Evolutionary conservation across 257 asterid species (phyloP).

Genomic region (Echium plantagineum): DNA sequence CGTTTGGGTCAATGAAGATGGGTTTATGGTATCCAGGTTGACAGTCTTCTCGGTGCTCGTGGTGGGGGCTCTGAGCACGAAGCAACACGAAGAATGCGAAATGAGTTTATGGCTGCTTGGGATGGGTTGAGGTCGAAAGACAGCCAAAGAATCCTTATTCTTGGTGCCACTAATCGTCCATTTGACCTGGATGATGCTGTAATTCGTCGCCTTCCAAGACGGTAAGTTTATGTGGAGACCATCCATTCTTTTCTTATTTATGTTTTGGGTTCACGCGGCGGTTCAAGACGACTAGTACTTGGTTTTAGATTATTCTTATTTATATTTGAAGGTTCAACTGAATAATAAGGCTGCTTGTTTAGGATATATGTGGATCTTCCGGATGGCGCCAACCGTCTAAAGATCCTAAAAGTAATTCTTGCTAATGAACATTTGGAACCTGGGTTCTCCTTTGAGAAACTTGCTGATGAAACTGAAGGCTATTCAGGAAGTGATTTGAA

Average conservation of each 20-base stretch:
- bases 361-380: conserved; percentile 95
- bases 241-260: neutral
- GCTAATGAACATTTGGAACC: conserved; percentile 68
- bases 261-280: no score
- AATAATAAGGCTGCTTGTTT: conserved; percentile 17
- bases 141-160: conserved; percentile 85
- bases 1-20: neutral
- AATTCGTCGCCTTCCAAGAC: conserved; percentile 92
- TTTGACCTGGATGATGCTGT: conserved; percentile 99
- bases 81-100: conserved; percentile 97
- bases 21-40: conserved; percentile 42
- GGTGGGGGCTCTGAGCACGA: conserved; percentile 97
- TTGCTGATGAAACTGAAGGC: conserved; percentile 89
- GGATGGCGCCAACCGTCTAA: conserved; percentile 79
- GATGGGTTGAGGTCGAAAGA: conserved; percentile 97
- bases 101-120: conserved; percentile 99
- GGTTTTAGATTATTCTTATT: conserved; percentile 17
- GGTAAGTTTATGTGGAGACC: conserved; percentile 29
- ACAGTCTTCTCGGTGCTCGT: conserved; percentile 98
- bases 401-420: conserved; percentile 72
- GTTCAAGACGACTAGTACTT: no score
- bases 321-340: conserved; percentile 4
- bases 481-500: conserved; percentile 97
- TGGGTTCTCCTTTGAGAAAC: conserved; percentile 59
- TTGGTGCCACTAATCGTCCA: conserved; percentile 99